Conservation (phyloP, 2,329 filamentous ascomycete genomes). For the Aspergillus sp. region DNA sequence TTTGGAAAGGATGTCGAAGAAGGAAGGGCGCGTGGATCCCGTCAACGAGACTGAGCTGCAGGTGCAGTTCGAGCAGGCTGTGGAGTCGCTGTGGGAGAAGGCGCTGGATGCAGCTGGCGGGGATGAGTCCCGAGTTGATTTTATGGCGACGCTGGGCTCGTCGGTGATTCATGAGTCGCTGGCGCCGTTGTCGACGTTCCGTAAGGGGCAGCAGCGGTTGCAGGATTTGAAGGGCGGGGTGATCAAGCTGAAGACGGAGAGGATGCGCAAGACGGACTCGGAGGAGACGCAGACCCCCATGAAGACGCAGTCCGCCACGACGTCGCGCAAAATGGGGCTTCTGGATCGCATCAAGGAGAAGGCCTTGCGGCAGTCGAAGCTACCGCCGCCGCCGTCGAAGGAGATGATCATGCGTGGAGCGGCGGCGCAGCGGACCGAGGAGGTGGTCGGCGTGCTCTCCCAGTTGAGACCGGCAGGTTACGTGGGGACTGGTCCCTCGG, state of each 20-base stretch:
- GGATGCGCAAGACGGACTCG: constrained; percentile 20
- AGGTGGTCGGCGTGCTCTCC: constrained; percentile 66
- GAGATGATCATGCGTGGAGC: constrained; percentile 61
- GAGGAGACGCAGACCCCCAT: constrained; percentile 16
- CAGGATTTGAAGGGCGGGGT: constrained; percentile 42
- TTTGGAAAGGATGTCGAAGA: constrained; percentile 28
- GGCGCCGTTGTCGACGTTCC: constrained; percentile 33
- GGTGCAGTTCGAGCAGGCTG: constrained; percentile 48
- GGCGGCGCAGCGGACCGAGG: constrained; percentile 66
- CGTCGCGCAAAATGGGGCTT: constrained; percentile 57
- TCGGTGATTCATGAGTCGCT: constrained; percentile 39
- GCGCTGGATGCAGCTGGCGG: constrained; percentile 35
- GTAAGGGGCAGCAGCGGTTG: constrained; percentile 41
- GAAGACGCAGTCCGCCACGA: constrained; percentile 29
- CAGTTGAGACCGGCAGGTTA: constrained; percentile 53
- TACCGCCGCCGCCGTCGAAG: constrained; percentile 46
- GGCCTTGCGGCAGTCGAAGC: constrained; percentile 53
- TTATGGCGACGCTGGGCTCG: constrained; percentile 33
- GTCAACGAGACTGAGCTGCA: constrained; percentile 47
- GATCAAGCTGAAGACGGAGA: constrained; percentile 37
- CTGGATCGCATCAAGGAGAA: constrained; percentile 75
- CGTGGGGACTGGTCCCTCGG: constrained; percentile 31
- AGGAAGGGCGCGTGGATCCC: constrained; percentile 13
- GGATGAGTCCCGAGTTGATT: constrained; percentile 34
- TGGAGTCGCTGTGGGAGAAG: constrained; percentile 48